phyloP scores from a whole-genome alignment of 2,329 filamentous ascomycete species.

The Parastagonospora nodorum region DNA sequence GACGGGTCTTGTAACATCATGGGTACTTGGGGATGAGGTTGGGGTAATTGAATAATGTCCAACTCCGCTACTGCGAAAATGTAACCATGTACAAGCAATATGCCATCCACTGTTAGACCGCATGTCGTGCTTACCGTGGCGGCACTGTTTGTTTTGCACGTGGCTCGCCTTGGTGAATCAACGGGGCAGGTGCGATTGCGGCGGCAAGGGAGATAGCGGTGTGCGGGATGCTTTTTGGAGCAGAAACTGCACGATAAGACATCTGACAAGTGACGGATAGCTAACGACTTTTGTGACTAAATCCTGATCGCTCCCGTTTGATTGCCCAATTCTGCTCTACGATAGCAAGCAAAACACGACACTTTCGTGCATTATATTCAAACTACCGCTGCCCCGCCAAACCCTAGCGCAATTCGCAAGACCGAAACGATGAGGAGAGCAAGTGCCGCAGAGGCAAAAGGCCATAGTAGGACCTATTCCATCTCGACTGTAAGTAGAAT shows the following conservation, averaged over 20 bases:
- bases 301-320: not conserved
- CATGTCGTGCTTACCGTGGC: no score
- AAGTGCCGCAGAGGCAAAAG: constrained; percentile 17
- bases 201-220: constrained; percentile 24
- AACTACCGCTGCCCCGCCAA: constrained; percentile 16
- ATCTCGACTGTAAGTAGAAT: constrained; percentile 42
- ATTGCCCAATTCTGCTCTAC: no score
- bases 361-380: not conserved
- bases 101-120: not conserved
- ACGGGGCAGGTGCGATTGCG: constrained; percentile 11
- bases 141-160: constrained; percentile 9
- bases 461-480: constrained; percentile 42
- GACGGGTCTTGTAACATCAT: no score
- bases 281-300: constrained; percentile 11
- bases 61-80: not conserved
- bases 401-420: constrained; percentile 6
- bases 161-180: constrained; percentile 9
- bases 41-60: not conserved
- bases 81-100: not conserved
- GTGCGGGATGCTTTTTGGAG: constrained; percentile 12
- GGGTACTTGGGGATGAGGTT: not conserved
- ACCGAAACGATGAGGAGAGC: not conserved
- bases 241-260: constrained; percentile 19
- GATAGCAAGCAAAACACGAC: not conserved
- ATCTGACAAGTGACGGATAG: not conserved